Evolutionary conservation across 2,329 filamentous ascomycete species (phyloP).

Genomic region (Clonostachys sp.): DNA sequence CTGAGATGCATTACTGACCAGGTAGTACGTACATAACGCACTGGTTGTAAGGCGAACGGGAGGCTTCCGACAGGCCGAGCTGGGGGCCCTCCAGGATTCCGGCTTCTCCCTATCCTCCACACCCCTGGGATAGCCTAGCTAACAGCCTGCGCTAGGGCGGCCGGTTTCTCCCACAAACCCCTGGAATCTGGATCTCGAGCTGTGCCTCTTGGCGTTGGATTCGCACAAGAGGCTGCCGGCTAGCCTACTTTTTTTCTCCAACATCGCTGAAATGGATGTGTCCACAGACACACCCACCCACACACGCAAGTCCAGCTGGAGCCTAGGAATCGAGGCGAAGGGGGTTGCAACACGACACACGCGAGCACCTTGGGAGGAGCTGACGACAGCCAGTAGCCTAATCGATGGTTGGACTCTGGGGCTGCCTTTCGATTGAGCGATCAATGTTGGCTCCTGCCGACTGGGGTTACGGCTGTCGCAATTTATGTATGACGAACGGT

Average conservation of each 20-base stretch:
- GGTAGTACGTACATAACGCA: no score
- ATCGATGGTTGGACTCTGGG: no score
- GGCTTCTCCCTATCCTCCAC: slow-evolving; percentile 2
- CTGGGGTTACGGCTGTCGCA: no score
- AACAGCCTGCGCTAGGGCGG: neutral
- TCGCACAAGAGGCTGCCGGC: neutral
- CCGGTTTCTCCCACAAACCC: slow-evolving; percentile 1
- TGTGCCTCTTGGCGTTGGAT: neutral
- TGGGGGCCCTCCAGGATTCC: neutral
- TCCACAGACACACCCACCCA: no score
- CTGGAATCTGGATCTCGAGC: neutral
- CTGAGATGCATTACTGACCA: no score
- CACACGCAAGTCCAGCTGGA: neutral
- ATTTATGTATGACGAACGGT: no score
- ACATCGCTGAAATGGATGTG: neutral
- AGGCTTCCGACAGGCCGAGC: slow-evolving; percentile 1
- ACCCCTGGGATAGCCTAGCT: neutral
- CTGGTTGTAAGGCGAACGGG: neutral
- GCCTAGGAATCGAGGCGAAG: neutral
- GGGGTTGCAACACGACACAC: neutral
- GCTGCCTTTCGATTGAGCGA: no score
- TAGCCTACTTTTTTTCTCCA: neutral
- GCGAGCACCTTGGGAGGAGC: neutral
- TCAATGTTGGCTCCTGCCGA: no score
- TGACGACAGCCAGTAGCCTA: no score